Conservation (phyloP, 2,329 filamentous ascomycete genomes). For the Berkeleyomyces rouxiae region DNA sequence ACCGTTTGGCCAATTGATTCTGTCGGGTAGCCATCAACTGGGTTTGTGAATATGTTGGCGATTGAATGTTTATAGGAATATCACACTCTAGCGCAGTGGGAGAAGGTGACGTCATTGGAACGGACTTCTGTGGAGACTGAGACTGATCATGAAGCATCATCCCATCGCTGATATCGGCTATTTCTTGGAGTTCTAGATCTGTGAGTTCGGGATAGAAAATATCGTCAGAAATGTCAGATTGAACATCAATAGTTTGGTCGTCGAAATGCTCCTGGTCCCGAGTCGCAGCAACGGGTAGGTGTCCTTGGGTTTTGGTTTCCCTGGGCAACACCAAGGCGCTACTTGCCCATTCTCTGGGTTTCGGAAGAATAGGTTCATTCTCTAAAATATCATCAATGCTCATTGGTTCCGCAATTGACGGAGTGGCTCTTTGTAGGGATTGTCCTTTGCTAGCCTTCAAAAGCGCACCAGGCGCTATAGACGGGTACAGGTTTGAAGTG, state of each 20-base stretch:
- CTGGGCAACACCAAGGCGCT: too few relatives aligned
- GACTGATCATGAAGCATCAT: not conserved
- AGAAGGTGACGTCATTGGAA: not conserved
- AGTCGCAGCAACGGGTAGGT: not conserved
- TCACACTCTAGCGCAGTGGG: not conserved
- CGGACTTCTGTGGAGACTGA: not conserved
- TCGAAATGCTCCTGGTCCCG: not conserved
- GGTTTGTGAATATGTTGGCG: not conserved
- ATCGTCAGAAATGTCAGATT: not conserved
- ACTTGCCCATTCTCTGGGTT: not conserved
- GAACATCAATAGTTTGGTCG: not conserved
- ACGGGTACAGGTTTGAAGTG: not conserved
- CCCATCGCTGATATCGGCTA: not conserved
- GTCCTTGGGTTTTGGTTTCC: not conserved
- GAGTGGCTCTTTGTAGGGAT: too few relatives aligned
- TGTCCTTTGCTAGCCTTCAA: too few relatives aligned
- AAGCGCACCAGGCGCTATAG: too few relatives aligned
- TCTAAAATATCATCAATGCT: too few relatives aligned
- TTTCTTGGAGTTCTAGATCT: not conserved
- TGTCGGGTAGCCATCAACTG: not conserved
- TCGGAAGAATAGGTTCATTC: not conserved
- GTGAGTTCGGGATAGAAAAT: not conserved
- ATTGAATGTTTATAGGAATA: not conserved
- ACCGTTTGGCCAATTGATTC: conserved; percentile 17
- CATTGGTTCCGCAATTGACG: too few relatives aligned